These are phyloP conservation scores for Saccharomyces mikatae DNA, from an alignment of 805 yeast genomes.

Conservation along the genomic window DNA sequence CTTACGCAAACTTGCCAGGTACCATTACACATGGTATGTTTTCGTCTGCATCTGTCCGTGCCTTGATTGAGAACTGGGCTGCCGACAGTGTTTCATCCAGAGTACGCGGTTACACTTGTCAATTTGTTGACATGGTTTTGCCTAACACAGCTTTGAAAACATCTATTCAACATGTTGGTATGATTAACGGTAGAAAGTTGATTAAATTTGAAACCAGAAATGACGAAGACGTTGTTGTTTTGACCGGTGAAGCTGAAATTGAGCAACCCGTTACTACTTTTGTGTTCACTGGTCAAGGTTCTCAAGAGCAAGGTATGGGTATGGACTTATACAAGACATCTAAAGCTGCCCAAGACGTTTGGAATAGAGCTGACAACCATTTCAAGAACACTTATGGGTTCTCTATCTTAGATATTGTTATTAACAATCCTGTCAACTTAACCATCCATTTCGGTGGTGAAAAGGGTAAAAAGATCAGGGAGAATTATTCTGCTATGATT, in stretches of 20 bases:
- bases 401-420: conserved; percentile 92
- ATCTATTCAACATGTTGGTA: conserved; percentile 88
- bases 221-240: conserved; percentile 71
- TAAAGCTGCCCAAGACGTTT: conserved; percentile 85
- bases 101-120: conserved; percentile 87
- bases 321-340: conserved; percentile 93
- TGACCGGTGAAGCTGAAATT: conserved; percentile 94
- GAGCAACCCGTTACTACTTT: conserved; percentile 96
- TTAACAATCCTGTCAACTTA: conserved; percentile 88
- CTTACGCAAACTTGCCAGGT: conserved; percentile 90
- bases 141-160: conserved; percentile 89
- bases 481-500: conserved; percentile 93
- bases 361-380: conserved; percentile 97
- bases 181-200: conserved; percentile 98
- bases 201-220: conserved; percentile 85
- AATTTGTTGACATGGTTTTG: conserved; percentile 92
- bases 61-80: conserved; percentile 95
- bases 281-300: conserved; percentile 99
- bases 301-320: conserved; percentile 99
- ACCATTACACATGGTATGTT: conserved; percentile 99
- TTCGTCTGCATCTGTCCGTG: conserved; percentile 91
- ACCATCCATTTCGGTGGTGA: conserved; percentile 98
- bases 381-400: conserved; percentile 92
- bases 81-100: conserved; percentile 94
- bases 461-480: conserved; percentile 89